Base-by-base conservation (phyloP, 495 filamentous ascomycete species). In the Xanthoparmelia taractica region DNA sequence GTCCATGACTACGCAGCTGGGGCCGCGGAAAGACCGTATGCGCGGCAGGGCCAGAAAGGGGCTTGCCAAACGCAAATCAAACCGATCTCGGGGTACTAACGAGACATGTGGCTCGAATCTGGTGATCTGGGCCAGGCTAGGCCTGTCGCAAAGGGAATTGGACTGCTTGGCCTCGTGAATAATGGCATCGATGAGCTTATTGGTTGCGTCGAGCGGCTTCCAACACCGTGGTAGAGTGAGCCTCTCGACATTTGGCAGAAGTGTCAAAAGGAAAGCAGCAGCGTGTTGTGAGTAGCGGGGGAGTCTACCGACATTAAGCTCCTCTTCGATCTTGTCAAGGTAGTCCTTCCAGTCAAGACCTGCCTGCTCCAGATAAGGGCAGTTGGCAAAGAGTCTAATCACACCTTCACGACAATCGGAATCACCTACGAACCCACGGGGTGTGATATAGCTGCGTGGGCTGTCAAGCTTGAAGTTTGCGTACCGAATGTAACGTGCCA, bases 321-420 rank as follows among this genome's bases (percentile, higher is more conserved):
- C 74, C 37, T 68, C 64, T 58, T 70, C 67, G 55, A 74, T 67
- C 55, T 52, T 60, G 61, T 66, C 59, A 66, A 70, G 71, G 67
- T 72, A 73, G 59, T 72, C 68, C 58, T 69, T 71, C 72, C 74
- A 76, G 70, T 76, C 68, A 43, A 76, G 67, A 66, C 68, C 65
- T 50, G 73, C 72, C 67, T 66, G 59, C 64, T 67, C 61, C 40
- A 76, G 65, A 60, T 74, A 71, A 52, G 64, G 45, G 52, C 67
- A 74, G 57, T 66, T 60, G 64, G 73, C 72, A 67, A 74, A 69
- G 33, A 73, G 65, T 62, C 62, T 34, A 52, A 68, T 63, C 29
- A 75, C 47, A 61, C 61, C 59, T 65, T 63, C 69, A 40, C 68
- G 67, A 71, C 67, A 61, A 33, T 69, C 55, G 60, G 67, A 58